Evolutionary conservation across 164 flowering plant species (phyloP).

Genomic region (Protea cynaroides): DNA sequence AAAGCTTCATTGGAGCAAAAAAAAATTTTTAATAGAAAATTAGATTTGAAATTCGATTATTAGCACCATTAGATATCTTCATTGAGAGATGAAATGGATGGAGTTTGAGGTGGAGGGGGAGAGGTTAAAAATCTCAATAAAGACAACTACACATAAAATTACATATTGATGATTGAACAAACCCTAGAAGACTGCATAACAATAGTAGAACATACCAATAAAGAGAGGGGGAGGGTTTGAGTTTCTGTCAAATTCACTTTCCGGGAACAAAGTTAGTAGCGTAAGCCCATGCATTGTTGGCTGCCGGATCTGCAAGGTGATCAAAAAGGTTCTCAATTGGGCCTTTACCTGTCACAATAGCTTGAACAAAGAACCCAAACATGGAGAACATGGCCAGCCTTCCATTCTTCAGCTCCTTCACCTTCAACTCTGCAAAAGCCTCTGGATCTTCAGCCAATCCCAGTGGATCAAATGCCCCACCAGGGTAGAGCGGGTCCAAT

Average conservation of each 20-base stretch:
- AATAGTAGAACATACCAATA: no score
- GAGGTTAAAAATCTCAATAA: no score
- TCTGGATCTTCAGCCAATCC: slow-evolving; percentile 3
- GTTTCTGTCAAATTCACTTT: not conserved
- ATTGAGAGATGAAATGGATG: no score
- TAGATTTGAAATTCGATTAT: no score
- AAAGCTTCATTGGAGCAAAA: no score
- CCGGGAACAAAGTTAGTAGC: slow-evolving; percentile 3
- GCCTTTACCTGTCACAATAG: not conserved
- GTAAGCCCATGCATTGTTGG: slow-evolving; percentile 3
- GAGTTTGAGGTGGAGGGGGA: no score
- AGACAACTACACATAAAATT: no score
- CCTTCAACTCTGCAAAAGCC: slow-evolving; percentile 1
- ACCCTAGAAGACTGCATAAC: no score
- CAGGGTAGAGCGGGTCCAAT: slow-evolving; percentile 54
- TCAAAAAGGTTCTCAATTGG: slow-evolving; percentile 4
- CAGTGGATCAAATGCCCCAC: slow-evolving; percentile 49
- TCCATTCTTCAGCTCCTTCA: slow-evolving; percentile 3
- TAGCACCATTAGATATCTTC: no score
- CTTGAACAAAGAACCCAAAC: not conserved
- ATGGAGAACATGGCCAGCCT: slow-evolving; percentile 2
- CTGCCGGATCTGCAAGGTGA: not conserved
- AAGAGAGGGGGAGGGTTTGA: no score
- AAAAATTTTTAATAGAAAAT: no score
- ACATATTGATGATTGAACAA: no score